Base-by-base conservation (phyloP, 2,329 filamentous ascomycete genomes). In the Parastagonospora nodorum region DNA sequence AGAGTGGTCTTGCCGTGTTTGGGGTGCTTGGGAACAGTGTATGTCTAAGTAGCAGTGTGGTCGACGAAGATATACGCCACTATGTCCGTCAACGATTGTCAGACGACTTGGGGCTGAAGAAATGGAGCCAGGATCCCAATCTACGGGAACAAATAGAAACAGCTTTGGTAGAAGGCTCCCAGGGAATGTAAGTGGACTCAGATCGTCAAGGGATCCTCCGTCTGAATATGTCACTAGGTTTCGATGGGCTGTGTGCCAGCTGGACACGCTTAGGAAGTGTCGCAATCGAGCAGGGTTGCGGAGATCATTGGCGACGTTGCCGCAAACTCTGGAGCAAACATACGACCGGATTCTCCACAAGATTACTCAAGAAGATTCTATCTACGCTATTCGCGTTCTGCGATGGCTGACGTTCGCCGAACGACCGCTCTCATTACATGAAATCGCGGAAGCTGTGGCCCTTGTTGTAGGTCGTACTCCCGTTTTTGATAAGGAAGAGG, bases 61-160 rank as follows among this genome's bases (percentile, higher is more conserved):
- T 67, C 9, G 61, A 67, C 36, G 44, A 52, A 9, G 64, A 67
- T 31, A 66, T 69, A 51, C 43, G 58, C 36, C 41, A 24, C 45
- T 67, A 64, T 36, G 57, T 68, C 36, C 50, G 42, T 27, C 51
- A 65, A 43, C 38, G 76, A 68, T 54, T 78, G 70, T 57, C 69
- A 64, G 42, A 75, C 9, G 60, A 67, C 24, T 52, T 53, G 19
- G 38, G 4, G 10, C 40, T 69, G 19, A 41, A 16, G 8, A 68
- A 61, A 53, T 68, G 59, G 64, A 35, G 50, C 8, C 56, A 54
- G 44, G 58, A 67, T 19, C 54, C 52, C 38, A 37, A 50, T 51
- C 24, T 67, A 64, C 30, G 55, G 57, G 14, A 61, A 55, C 56
- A 61, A 62, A 47, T 72, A 6, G 54, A 66, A 29, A 55, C 55